These are phyloP conservation scores for Suillus weaverae DNA, from an alignment of 768 basidiomycete species.

Conservation along the genomic window DNA sequence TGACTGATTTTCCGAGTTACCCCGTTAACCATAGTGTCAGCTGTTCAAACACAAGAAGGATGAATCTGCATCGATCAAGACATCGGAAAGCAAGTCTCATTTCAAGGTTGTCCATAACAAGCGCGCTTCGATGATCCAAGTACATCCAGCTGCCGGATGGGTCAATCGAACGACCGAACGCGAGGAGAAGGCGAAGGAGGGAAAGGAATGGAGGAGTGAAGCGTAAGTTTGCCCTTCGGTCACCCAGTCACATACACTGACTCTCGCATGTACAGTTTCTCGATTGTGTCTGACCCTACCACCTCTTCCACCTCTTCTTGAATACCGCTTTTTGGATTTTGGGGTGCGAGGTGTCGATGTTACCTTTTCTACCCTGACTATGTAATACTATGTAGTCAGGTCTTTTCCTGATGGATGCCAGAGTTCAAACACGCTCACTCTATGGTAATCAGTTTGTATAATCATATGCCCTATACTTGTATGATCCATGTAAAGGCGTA, in stretches of 20 bases:
- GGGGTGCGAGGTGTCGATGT: not conserved
- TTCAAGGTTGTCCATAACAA: conserved; percentile 82
- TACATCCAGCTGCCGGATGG: conserved; percentile 70
- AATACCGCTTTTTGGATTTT: not conserved
- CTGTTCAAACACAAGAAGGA: conserved; percentile 62
- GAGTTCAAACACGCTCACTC: not conserved
- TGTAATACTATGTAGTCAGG: too few species aligned
- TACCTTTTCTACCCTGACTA: not conserved
- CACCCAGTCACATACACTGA: not conserved
- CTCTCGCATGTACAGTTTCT: not conserved
- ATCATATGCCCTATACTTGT: not conserved
- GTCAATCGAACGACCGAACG: conserved; percentile 53
- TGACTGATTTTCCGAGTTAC: not conserved
- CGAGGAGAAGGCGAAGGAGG: conserved; percentile 42
- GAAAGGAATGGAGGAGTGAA: conserved; percentile 55
- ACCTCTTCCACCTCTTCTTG: not conserved
- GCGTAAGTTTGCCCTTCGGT: conserved; percentile 35
- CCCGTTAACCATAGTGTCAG: conserved; percentile 30
- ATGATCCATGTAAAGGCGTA: not conserved
- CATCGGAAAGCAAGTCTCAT: conserved; percentile 53
- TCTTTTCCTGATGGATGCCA: not conserved
- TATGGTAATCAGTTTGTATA: not conserved
- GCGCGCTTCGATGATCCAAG: conserved; percentile 64
- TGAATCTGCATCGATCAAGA: conserved; percentile 37
- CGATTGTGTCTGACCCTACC: not conserved